Evolutionary conservation across 139 green algal genomes (phyloP).

Genomic region (Parachlorella kessleri): DNA sequence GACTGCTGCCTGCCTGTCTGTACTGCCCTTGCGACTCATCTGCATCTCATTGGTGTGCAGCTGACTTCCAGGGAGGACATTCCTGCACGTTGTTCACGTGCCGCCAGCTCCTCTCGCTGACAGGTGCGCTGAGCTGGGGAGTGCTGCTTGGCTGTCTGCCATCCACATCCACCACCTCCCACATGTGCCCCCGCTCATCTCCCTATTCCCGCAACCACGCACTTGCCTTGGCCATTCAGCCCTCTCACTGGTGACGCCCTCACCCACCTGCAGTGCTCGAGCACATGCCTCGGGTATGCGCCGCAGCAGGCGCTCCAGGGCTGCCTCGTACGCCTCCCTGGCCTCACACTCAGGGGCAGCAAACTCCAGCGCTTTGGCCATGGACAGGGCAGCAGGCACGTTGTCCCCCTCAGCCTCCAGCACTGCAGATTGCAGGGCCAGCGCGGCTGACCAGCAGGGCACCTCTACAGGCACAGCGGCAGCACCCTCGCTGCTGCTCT

Average conservation of each 20-base stretch:
- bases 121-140: too few species aligned
- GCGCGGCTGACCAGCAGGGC: slow-evolving; percentile 32
- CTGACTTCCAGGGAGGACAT: too few species aligned
- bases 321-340: slow-evolving; percentile 7
- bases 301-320: slow-evolving; percentile 38
- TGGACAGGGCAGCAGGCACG: slow-evolving; percentile 19
- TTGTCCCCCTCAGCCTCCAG: slow-evolving; percentile 40
- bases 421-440: slow-evolving; percentile 19
- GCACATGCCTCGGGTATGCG: slow-evolving; percentile 41
- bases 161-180: too few species aligned
- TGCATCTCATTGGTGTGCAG: too few species aligned
- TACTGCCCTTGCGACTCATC: background rate
- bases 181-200: too few species aligned
- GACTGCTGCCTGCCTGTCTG: background rate
- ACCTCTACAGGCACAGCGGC: background rate
- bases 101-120: too few species aligned
- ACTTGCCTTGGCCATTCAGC: too few species aligned
- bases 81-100: too few species aligned
- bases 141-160: too few species aligned
- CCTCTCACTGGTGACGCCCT: background rate
- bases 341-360: background rate
- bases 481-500: background rate
- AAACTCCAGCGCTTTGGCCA: too few species aligned
- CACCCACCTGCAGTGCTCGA: slow-evolving; percentile 22
- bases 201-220: too few species aligned